phyloP scores from a whole-genome alignment of 306 rosid genomes.

The Boehmeria nivea region DNA sequence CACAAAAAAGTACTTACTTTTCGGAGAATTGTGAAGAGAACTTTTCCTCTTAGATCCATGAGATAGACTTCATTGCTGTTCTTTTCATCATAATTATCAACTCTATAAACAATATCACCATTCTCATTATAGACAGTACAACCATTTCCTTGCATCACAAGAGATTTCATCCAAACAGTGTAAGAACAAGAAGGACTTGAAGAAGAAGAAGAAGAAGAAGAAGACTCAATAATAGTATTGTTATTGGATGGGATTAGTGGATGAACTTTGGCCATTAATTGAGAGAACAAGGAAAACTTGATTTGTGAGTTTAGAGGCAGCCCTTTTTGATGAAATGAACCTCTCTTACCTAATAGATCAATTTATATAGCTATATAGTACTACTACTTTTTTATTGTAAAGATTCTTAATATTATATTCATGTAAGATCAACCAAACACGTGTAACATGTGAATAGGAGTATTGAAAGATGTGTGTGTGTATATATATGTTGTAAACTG shows the following conservation, averaged over 20 bases:
- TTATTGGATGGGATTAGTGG: neutral
- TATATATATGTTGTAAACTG: too few species aligned
- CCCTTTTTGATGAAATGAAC: neutral
- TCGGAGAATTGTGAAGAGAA: slow-evolving; percentile 28
- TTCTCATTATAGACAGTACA: slow-evolving; percentile 32
- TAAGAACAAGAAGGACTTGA: slow-evolving; percentile 4
- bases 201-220: slow-evolving; percentile 2
- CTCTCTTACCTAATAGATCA: neutral
- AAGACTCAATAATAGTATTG: neutral
- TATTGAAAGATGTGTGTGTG: slow-evolving; percentile 5
- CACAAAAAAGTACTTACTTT: slow-evolving; percentile 8
- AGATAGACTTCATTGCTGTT: slow-evolving; percentile 27
- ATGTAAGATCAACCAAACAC: neutral
- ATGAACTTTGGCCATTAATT: slow-evolving; percentile 26
- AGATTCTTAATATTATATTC: neutral
- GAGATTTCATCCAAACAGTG: slow-evolving; percentile 40
- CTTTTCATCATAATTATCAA: slow-evolving; percentile 37
- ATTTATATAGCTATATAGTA: neutral
- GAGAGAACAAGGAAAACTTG: neutral
- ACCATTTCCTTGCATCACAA: slow-evolving; percentile 38
- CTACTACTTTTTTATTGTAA: neutral
- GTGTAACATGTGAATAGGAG: neutral
- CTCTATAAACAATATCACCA: slow-evolving; percentile 28
- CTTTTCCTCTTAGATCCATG: slow-evolving; percentile 37
- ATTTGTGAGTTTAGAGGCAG: neutral